Evolutionary conservation across 1,284 basidiomycete species (phyloP).

Genomic region (Heterobasidion annosum): DNA sequence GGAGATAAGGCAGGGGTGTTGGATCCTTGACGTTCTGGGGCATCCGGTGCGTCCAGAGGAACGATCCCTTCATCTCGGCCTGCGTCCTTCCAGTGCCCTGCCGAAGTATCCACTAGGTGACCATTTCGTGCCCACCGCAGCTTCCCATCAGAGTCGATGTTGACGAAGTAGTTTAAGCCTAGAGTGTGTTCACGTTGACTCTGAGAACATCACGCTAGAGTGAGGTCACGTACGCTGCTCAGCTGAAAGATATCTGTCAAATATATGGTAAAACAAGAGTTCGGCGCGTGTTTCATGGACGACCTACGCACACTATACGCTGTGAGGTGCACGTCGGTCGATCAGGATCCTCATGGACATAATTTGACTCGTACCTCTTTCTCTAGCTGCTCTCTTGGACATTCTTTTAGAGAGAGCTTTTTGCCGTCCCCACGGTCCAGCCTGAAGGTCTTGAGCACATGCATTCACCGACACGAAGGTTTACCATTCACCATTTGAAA

Average conservation of each 20-base stretch:
- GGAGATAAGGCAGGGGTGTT: slow-evolving; percentile 9
- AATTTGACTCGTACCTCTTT: slow-evolving; percentile 39
- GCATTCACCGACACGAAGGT: not conserved
- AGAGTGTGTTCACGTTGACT: not conserved
- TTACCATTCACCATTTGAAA: slow-evolving; percentile 46
- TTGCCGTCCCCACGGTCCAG: slow-evolving; percentile 66
- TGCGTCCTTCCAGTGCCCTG: slow-evolving; percentile 56
- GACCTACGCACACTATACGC: slow-evolving; percentile 1
- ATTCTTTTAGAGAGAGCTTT: slow-evolving; percentile 52
- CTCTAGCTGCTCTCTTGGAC: slow-evolving; percentile 60
- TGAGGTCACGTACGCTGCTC: slow-evolving; percentile 45
- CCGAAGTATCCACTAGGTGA: slow-evolving; percentile 52
- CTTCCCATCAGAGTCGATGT: slow-evolving; percentile 52
- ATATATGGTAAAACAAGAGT: slow-evolving; percentile 1
- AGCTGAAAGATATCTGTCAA: slow-evolving; percentile 48
- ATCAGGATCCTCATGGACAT: not conserved
- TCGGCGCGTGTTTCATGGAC: not conserved
- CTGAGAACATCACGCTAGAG: not conserved
- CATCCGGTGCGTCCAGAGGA: slow-evolving; percentile 26
- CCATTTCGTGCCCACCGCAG: slow-evolving; percentile 66
- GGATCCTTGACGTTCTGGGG: slow-evolving; percentile 16
- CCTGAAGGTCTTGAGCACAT: slow-evolving; percentile 27
- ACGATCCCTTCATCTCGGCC: slow-evolving; percentile 51
- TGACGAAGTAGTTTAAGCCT: slow-evolving; percentile 65
- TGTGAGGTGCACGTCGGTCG: not conserved